A percentile compares a stretch with the other conserved stretches of the same genome.
These are phyloP conservation scores for Penicillium coffeae DNA, from an alignment of 495 filamentous ascomycete genomes.

Conservation along the genomic window DNA sequence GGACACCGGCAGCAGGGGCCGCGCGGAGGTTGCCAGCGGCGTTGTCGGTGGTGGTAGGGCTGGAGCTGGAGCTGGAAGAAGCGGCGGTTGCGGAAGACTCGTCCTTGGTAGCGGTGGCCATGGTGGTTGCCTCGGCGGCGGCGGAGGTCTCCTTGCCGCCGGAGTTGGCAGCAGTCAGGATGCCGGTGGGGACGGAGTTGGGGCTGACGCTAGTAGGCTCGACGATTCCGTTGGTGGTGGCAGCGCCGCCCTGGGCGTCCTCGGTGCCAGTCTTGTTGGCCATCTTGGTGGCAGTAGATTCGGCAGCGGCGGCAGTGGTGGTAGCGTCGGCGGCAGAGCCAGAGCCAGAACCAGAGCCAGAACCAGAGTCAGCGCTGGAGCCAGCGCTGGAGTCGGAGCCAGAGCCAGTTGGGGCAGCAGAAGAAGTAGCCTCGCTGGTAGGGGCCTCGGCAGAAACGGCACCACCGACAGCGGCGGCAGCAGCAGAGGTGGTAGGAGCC, in stretches of 20 bases:
- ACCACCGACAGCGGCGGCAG: too few species aligned
- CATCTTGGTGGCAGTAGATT: too few species aligned
- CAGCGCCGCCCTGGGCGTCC: neutral
- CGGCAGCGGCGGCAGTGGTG: too few species aligned
- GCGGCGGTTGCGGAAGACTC: slow-evolving; percentile 1
- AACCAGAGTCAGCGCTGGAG: slow-evolving; percentile 11
- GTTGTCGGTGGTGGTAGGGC: slow-evolving; percentile 13
- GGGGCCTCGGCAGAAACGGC: too few species aligned
- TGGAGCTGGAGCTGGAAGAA: slow-evolving; percentile 3
- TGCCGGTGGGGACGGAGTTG: slow-evolving; percentile 8
- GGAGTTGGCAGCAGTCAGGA: slow-evolving; percentile 15
- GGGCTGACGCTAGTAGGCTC: slow-evolving; percentile 7
- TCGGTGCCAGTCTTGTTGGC: neutral
- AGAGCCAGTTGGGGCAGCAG: too few species aligned
- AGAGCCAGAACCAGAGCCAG: slow-evolving; percentile 9
- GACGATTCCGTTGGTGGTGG: neutral
- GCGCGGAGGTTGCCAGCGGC: slow-evolving; percentile 15
- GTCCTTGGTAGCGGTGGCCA: neutral
- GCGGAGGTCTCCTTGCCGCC: slow-evolving; percentile 8
- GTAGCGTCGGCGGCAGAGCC: neutral
- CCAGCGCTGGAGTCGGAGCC: too few species aligned
- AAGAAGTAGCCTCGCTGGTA: too few species aligned
- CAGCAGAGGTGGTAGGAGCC: too few species aligned
- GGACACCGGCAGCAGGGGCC: slow-evolving; percentile 12
- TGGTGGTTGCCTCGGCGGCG: neutral